Percentiles rank a stretch among this genome's conserved stretches.
phyloP scores from a whole-genome alignment of 2,329 filamentous ascomycete genomes.

The Magnaporthales sp. region DNA sequence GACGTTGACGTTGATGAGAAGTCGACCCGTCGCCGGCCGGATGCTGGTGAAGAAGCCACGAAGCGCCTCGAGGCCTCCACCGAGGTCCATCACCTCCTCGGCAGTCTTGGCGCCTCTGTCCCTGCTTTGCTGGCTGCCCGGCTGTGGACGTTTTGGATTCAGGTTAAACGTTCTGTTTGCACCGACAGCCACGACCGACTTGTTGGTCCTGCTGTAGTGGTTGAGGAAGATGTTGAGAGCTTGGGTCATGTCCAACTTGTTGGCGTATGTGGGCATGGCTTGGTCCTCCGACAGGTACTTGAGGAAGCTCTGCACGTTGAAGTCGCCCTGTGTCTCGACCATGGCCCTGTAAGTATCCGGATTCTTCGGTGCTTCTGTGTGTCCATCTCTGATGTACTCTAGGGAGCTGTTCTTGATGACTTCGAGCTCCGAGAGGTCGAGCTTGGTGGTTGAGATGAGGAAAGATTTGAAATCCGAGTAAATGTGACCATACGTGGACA shows the following conservation, averaged over 20 bases:
- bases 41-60: conserved; percentile 49
- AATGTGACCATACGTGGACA: conserved; percentile 10
- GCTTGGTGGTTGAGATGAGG: conserved; percentile 17
- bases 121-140: background rate
- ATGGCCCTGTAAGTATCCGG: conserved; percentile 14
- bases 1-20: conserved; percentile 48
- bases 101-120: background rate
- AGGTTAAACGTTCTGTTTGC: conserved; percentile 19
- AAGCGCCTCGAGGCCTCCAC: conserved; percentile 21
- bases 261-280: conserved; percentile 11
- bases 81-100: conserved; percentile 14
- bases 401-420: conserved; percentile 6
- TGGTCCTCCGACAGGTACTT: conserved; percentile 19
- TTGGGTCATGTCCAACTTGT: conserved; percentile 46
- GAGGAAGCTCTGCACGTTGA: conserved; percentile 16
- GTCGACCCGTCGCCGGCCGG: conserved; percentile 41
- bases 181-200: conserved; percentile 18
- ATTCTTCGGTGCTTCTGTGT: conserved; percentile 16
- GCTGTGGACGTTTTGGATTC: background rate
- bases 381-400: conserved; percentile 19
- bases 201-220: conserved; percentile 20
- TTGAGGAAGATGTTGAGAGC: conserved; percentile 62
- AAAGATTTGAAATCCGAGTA: conserved; percentile 25
- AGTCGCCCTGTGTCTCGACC: conserved; percentile 15
- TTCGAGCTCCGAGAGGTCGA: conserved; percentile 10